Evolutionary conservation across 352 stramenopile species (phyloP).

Genomic region (Pythium plurisporium): DNA sequence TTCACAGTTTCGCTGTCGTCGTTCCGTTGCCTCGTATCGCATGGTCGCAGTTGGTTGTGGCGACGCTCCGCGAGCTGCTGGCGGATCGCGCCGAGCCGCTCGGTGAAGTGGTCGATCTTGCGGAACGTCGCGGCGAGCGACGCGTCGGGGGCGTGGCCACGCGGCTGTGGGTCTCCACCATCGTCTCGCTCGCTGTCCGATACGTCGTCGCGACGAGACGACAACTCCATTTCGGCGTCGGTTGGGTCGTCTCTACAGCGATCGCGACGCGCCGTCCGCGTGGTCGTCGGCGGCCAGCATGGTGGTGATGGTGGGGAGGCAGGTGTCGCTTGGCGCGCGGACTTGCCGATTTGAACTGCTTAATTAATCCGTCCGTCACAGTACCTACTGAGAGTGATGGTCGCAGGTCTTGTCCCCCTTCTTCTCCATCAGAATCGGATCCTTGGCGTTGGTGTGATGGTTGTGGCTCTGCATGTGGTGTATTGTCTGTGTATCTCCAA

Average conservation of each 20-base stretch:
- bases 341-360: not conserved
- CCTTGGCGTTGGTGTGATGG: not conserved
- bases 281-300: not conserved
- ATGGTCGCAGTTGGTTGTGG: not conserved
- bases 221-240: too few species aligned
- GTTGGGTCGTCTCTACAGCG: not conserved
- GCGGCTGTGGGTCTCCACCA: not conserved
- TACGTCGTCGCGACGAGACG: not conserved
- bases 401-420: not conserved
- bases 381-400: conserved; percentile 1
- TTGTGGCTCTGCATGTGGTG: not conserved
- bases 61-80: conserved; percentile 27
- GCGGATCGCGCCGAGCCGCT: conserved; percentile 41
- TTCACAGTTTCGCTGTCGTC: not conserved
- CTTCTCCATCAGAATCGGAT: not conserved
- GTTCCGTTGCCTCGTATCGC: conserved; percentile 1
- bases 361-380: conserved; percentile 9
- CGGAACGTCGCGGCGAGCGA: conserved; percentile 25
- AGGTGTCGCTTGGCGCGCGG: not conserved
- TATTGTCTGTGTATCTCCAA: not conserved
- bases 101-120: conserved; percentile 44
- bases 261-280: not conserved
- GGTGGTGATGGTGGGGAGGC: too few species aligned
- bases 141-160: not conserved
- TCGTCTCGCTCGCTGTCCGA: not conserved